Percentiles rank a stretch among this genome's conserved stretches.
Evolutionary conservation across 1,284 basidiomycete species (phyloP).

Genomic region (Rhodotorula glutinis): DNA sequence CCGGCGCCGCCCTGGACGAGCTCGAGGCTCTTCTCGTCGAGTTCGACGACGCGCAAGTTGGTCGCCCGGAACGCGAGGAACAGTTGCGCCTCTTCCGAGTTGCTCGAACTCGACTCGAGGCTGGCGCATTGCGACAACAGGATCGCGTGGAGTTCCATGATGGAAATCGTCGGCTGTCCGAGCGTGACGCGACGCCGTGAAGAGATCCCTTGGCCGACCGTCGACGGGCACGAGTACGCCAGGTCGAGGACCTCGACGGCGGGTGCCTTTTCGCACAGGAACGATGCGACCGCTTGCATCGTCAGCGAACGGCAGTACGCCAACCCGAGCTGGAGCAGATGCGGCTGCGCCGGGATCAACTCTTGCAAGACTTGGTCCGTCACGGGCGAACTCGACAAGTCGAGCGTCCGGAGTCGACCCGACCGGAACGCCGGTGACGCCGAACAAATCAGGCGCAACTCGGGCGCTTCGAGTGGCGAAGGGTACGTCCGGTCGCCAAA

Average conservation of each 20-base stretch:
- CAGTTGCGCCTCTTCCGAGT: slow-evolving; percentile 29
- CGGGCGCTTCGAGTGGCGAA: slow-evolving; percentile 68
- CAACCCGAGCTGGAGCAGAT: slow-evolving; percentile 79
- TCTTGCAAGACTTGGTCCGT: slow-evolving; percentile 59
- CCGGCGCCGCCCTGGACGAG: slow-evolving; percentile 71
- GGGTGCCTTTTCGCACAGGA: slow-evolving; percentile 66
- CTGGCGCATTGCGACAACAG: slow-evolving; percentile 31
- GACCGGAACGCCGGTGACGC: slow-evolving; percentile 75
- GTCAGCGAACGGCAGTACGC: slow-evolving; percentile 74
- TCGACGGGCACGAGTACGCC: slow-evolving; percentile 65
- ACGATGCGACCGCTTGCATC: slow-evolving; percentile 64
- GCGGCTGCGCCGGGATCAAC: slow-evolving; percentile 63
- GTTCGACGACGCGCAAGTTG: slow-evolving; percentile 79
- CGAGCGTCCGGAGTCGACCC: slow-evolving; percentile 77
- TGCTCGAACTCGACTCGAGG: slow-evolving; percentile 9
- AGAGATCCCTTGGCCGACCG: slow-evolving; percentile 44
- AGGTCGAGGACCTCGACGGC: slow-evolving; percentile 84
- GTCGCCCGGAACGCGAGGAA: slow-evolving; percentile 51
- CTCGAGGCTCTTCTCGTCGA: slow-evolving; percentile 70
- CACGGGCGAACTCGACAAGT: slow-evolving; percentile 78
- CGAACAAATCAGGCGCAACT: slow-evolving; percentile 67
- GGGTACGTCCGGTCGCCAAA: slow-evolving; percentile 84
- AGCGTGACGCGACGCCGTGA: slow-evolving; percentile 37
- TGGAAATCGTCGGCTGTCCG: slow-evolving; percentile 29
- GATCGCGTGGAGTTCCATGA: slow-evolving; percentile 39